Conservation (phyloP, 495 filamentous ascomycete genomes). For the Talaromyces wortmannii region DNA sequence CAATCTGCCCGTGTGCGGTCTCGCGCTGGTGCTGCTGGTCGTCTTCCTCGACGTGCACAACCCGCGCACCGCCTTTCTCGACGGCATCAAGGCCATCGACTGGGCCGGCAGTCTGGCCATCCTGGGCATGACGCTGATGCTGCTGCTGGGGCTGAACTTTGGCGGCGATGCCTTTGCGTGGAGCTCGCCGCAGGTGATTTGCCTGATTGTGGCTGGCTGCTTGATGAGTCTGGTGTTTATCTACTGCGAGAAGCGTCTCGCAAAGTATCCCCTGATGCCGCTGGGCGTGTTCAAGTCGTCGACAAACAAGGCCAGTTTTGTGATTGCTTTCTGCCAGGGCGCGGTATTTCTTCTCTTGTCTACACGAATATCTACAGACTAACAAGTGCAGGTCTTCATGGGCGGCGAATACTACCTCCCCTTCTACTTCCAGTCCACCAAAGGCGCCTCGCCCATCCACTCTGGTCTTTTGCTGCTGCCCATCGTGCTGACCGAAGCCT, state of each 20-base stretch:
- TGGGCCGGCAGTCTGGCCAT: constrained; percentile 67
- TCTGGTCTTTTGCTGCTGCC: constrained; percentile 49
- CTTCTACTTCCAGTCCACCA: constrained; percentile 49
- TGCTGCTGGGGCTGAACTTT: constrained; percentile 70
- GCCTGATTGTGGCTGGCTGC: constrained; percentile 67
- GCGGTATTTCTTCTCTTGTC: constrained; percentile 27
- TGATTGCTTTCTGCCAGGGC: constrained; percentile 45
- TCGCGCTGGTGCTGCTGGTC: constrained; percentile 49
- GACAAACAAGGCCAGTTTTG: constrained; percentile 53
- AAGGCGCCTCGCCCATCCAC: constrained; percentile 39
- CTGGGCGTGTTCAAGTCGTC: constrained; percentile 53
- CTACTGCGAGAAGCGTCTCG: constrained; percentile 61
- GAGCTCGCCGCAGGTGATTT: constrained; percentile 67
- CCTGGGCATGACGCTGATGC: constrained; percentile 65
- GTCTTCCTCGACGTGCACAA: constrained; percentile 56
- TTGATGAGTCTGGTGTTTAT: constrained; percentile 57
- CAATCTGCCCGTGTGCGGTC: constrained; percentile 56
- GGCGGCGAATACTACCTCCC: constrained; percentile 52
- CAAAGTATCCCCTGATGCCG: constrained; percentile 73
- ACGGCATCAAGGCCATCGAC: constrained; percentile 70
- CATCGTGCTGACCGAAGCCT: constrained; percentile 41
- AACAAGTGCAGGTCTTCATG: constrained; percentile 32
- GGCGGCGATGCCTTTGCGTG: constrained; percentile 69
- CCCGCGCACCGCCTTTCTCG: constrained; percentile 44
- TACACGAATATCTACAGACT: background rate